Evolutionary conservation across 2,329 filamentous ascomycete genomes (phyloP).

Genomic region (Ceratocystis ficicola): DNA sequence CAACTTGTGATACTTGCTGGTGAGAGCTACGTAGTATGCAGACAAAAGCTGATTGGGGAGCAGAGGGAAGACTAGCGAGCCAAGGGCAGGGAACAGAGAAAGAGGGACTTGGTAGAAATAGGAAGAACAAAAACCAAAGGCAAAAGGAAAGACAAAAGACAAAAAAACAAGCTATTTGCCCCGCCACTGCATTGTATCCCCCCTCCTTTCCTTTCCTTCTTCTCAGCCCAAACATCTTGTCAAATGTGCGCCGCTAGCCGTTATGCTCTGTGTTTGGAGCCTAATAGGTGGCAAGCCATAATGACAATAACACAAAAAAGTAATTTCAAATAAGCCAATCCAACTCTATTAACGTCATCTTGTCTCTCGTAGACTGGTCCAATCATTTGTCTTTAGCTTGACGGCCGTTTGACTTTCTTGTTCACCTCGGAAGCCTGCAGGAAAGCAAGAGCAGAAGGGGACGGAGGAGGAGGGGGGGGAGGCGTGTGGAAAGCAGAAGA

Average conservation of each 20-base stretch:
- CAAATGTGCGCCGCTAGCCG: background rate
- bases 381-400: background rate
- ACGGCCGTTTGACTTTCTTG: background rate
- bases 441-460: background rate
- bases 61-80: background rate
- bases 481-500: background rate
- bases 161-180: background rate
- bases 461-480: background rate
- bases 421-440: background rate
- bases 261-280: background rate
- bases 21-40: slow-evolving; percentile 8
- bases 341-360: slow-evolving; percentile 1
- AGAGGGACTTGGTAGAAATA: background rate
- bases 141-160: background rate
- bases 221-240: background rate
- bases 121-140: background rate
- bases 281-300: background rate
- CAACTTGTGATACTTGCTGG: slow-evolving; percentile 1
- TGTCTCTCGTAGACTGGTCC: slow-evolving; percentile 11
- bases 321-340: background rate
- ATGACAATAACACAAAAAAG: background rate
- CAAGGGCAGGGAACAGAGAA: background rate
- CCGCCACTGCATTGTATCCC: background rate
- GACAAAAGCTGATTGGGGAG: background rate
- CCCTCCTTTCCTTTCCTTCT: background rate